Evolutionary conservation across 805 yeast genomes (phyloP).

Genomic region (Kregervanrija fluxuum): DNA sequence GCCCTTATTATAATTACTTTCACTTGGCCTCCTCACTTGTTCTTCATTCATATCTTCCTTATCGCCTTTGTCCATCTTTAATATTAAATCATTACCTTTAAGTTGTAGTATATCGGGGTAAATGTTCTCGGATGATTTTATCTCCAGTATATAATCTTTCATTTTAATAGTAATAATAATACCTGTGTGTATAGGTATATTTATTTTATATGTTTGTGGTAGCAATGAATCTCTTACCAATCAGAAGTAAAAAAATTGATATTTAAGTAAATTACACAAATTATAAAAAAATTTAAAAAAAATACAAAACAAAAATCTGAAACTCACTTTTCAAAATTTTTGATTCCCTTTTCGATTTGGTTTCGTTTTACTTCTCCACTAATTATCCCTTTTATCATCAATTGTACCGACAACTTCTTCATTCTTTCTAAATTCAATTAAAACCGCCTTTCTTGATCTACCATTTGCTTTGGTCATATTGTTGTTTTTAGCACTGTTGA

Average conservation of each 20-base stretch:
- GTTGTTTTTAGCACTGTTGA: slow-evolving; percentile 24
- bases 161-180: slow-evolving; percentile 8
- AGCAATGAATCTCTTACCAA: no score
- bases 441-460: slow-evolving; percentile 37
- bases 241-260: no score
- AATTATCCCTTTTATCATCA: slow-evolving; percentile 7
- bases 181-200: no score
- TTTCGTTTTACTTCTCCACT: not conserved
- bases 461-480: slow-evolving; percentile 6
- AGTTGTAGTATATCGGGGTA: slow-evolving; percentile 13
- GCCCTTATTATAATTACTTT: not conserved
- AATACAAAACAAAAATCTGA: no score
- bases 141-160: slow-evolving; percentile 22
- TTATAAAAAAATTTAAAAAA: no score
- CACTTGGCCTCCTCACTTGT: not conserved
- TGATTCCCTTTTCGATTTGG: not conserved
- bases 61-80: not conserved
- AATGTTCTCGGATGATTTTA: slow-evolving; percentile 18
- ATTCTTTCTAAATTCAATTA: slow-evolving; percentile 53
- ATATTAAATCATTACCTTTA: slow-evolving; percentile 4
- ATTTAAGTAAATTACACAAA: no score
- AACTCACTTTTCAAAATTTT: no score
- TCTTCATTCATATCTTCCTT: not conserved
- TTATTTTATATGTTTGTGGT: no score
- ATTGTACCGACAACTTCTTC: slow-evolving; percentile 61